Evolutionary conservation across 1,284 basidiomycete species (phyloP).

Genomic region (Cutaneotrichosporon cyanovorans): DNA sequence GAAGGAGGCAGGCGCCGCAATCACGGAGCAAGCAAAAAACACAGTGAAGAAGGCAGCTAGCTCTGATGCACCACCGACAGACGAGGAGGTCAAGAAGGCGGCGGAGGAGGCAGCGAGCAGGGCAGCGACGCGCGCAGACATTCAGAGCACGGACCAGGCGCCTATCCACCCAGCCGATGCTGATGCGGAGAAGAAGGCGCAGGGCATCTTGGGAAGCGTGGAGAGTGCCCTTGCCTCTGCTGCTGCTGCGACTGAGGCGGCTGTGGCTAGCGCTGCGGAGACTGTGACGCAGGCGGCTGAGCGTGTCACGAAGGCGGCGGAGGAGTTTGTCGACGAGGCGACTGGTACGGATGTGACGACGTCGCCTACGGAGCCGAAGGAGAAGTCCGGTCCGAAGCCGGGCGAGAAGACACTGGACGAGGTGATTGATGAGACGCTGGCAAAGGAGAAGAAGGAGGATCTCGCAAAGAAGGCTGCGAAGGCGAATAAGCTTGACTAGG

Average conservation of each 20-base stretch:
- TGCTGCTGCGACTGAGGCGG: not conserved
- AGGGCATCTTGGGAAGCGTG: too few relatives aligned
- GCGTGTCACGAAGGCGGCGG: not conserved
- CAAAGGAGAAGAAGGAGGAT: constrained; percentile 11
- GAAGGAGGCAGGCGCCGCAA: not conserved
- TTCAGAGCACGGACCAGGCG: too few relatives aligned
- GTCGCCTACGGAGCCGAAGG: not conserved
- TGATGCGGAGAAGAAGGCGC: too few relatives aligned
- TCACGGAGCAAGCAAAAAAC: not conserved
- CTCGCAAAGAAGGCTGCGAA: constrained; percentile 1
- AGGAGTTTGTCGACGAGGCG: constrained; percentile 4
- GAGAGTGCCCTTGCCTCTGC: too few relatives aligned
- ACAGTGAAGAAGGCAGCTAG: too few relatives aligned
- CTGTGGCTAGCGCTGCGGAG: not conserved
- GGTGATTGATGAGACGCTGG: constrained; percentile 16
- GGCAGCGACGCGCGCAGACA: too few relatives aligned
- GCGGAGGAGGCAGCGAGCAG: too few relatives aligned
- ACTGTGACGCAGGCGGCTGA: not conserved
- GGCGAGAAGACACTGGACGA: constrained; percentile 18
- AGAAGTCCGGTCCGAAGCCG: not conserved
- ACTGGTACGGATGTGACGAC: not conserved
- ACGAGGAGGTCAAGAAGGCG: too few relatives aligned
- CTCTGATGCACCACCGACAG: too few relatives aligned
- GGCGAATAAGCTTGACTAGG: not conserved
- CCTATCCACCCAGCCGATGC: too few relatives aligned